phyloP scores from a whole-genome alignment of 2,329 filamentous ascomycete genomes.

The Dichotomopilus funicola region DNA sequence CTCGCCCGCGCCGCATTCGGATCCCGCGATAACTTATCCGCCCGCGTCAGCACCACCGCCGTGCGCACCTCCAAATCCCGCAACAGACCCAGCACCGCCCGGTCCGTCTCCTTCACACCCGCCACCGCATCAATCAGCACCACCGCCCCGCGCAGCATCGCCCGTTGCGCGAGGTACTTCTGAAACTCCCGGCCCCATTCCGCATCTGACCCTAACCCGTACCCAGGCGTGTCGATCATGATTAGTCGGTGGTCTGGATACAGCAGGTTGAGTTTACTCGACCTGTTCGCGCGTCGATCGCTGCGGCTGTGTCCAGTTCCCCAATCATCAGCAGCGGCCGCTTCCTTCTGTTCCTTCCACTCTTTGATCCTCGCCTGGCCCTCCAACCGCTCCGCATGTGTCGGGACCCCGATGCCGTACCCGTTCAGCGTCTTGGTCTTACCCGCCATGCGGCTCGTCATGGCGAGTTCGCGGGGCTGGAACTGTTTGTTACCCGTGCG shows the following conservation, averaged over 20 bases:
- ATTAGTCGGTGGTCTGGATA: slow-evolving; percentile 42
- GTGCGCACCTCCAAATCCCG: slow-evolving; percentile 40
- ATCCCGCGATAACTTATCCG: slow-evolving; percentile 39
- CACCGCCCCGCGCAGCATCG: slow-evolving; percentile 45
- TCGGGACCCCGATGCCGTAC: slow-evolving; percentile 45
- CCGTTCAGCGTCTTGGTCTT: slow-evolving; percentile 50
- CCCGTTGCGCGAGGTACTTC: slow-evolving; percentile 43
- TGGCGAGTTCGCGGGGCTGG: slow-evolving; percentile 44
- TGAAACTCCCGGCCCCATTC: slow-evolving; percentile 49
- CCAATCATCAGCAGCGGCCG: not conserved
- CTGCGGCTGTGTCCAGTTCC: slow-evolving; percentile 11
- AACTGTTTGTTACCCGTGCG: slow-evolving; percentile 20
- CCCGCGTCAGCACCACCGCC: slow-evolving; percentile 50
- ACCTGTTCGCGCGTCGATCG: slow-evolving; percentile 11
- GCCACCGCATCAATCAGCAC: slow-evolving; percentile 49
- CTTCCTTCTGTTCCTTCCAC: not conserved
- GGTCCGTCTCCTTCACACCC: slow-evolving; percentile 43
- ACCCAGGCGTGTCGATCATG: slow-evolving; percentile 36
- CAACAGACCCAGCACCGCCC: slow-evolving; percentile 41
- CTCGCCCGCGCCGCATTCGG: slow-evolving; percentile 7
- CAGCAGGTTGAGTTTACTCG: slow-evolving; percentile 27
- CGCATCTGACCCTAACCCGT: slow-evolving; percentile 31
- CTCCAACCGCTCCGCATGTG: slow-evolving; percentile 18
- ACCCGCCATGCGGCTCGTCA: slow-evolving; percentile 45
- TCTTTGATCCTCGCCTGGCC: slow-evolving; percentile 5